Percentiles rank a stretch among this genome's conserved stretches.
phyloP scores from a whole-genome alignment of 2,329 filamentous ascomycete species.

The Epichloe festucae region DNA sequence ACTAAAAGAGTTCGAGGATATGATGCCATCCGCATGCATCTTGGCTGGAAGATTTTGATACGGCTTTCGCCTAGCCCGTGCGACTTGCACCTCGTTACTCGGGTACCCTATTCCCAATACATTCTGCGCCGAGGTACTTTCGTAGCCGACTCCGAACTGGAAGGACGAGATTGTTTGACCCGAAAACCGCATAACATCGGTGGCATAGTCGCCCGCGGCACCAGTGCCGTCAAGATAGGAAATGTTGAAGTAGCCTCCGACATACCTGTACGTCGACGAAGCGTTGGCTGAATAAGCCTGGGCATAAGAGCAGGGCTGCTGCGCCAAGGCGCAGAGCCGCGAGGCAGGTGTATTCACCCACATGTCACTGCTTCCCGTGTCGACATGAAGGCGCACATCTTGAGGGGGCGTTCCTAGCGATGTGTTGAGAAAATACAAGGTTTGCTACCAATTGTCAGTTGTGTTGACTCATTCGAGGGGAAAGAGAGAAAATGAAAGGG shows the following conservation, averaged over 20 bases:
- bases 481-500: neutral
- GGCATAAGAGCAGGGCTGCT: conserved; percentile 41
- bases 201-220: conserved; percentile 66
- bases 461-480: neutral
- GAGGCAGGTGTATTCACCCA: conserved; percentile 59
- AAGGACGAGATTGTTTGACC: conserved; percentile 38
- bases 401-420: conserved; percentile 50
- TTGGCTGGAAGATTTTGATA: conserved; percentile 60
- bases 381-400: conserved; percentile 43
- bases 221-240: conserved; percentile 73
- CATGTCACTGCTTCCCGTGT: conserved; percentile 57
- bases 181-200: conserved; percentile 55
- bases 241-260: conserved; percentile 74
- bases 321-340: conserved; percentile 36
- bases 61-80: conserved; percentile 34
- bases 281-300: conserved; percentile 57
- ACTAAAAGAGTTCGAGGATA: conserved; percentile 57
- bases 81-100: conserved; percentile 63
- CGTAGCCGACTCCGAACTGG: conserved; percentile 64
- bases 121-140: conserved; percentile 47
- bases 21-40: conserved; percentile 46
- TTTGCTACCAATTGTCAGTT: conserved; percentile 26
- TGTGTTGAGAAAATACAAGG: conserved; percentile 51
- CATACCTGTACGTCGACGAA: conserved; percentile 63
- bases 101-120: conserved; percentile 79